Evolutionary conservation across 140 eudicot genomes (phyloP).

Genomic region (Cichorium intybus): DNA sequence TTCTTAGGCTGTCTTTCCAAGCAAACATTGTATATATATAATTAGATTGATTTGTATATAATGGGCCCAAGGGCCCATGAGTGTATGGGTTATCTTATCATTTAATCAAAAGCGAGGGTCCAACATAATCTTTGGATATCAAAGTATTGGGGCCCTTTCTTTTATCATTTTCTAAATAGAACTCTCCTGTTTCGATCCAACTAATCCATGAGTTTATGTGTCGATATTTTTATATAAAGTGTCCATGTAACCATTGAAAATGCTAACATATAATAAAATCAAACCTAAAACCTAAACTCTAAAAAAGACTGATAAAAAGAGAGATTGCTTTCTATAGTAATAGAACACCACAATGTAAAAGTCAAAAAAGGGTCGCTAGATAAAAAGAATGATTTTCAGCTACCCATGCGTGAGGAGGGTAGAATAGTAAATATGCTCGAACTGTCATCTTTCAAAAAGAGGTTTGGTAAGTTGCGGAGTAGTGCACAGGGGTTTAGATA

Average conservation of each 20-base stretch:
- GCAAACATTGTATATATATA: not conserved
- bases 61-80: not conserved
- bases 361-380: slow-evolving; percentile 30
- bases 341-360: slow-evolving; percentile 14
- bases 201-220: not conserved
- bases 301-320: slow-evolving; percentile 23
- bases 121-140: not conserved
- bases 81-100: not conserved
- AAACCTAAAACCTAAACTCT: not conserved
- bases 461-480: slow-evolving; percentile 14
- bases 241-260: too few species aligned
- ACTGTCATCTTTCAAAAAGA: slow-evolving; percentile 30
- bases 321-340: slow-evolving; percentile 39
- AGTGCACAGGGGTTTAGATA: slow-evolving; percentile 32
- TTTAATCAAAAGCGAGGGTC: not conserved
- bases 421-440: slow-evolving; percentile 30
- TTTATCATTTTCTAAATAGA: not conserved
- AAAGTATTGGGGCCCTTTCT: not conserved
- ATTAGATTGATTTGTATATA: not conserved
- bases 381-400: slow-evolving; percentile 31
- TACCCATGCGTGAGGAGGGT: slow-evolving; percentile 45
- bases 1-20: not conserved
- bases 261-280: too few species aligned
- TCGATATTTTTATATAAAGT: not conserved
- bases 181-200: not conserved